Base-by-base conservation (phyloP, 2,329 filamentous ascomycete species). In the Gaeumannomyces tritici region DNA sequence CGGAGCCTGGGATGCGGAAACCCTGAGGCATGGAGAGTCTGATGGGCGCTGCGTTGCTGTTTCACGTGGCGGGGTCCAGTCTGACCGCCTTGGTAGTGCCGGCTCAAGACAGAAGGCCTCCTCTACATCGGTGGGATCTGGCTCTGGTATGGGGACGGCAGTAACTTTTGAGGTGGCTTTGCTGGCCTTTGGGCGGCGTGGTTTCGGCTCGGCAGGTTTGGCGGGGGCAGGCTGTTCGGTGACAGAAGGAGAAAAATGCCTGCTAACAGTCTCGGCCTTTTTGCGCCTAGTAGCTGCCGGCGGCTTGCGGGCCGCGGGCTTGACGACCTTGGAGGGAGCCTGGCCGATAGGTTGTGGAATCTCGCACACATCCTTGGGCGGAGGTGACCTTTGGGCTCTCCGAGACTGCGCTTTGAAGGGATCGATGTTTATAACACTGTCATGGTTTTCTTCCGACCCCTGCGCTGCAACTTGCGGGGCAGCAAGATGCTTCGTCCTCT, bases 41-140 rank as follows among this genome's bases (percentile, higher is more conserved):
- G 72, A 71, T 18, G 72, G n/a, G 1, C 55, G 15, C 1, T 29
- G 2, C 0, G 58, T 57, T 3, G 64, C 65, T 24, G 65, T 67
- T n/a, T 65, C 54, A 65, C 67, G 63, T 4, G 85, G 81, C 2
- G 88, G 89, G 1, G 89, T 92, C 89, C 89, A 92, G 63, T 87
- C 80, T 18, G 75, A 69, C 64, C 85, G 80, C 64, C 89, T 79
- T 57, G 75, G 76, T 29, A 82, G 71, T 9, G 88, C 89, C 57
- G 71, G 72, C 61, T 82, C 79, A 11, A 80, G 63, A 26, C 72
- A 67, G 3, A 77, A 66, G 0, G 75, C 69, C 59, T 75, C 74
- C n/a, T 65, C 55, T 18, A 51, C 27, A 13, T 27, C 11, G 47
- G 24, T 27, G 55, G 26, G 26, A 8, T 31, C 18, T 4, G 59